Base-by-base conservation (phyloP, 2,329 filamentous ascomycete genomes). In the Aspergillus quadricinctus region DNA sequence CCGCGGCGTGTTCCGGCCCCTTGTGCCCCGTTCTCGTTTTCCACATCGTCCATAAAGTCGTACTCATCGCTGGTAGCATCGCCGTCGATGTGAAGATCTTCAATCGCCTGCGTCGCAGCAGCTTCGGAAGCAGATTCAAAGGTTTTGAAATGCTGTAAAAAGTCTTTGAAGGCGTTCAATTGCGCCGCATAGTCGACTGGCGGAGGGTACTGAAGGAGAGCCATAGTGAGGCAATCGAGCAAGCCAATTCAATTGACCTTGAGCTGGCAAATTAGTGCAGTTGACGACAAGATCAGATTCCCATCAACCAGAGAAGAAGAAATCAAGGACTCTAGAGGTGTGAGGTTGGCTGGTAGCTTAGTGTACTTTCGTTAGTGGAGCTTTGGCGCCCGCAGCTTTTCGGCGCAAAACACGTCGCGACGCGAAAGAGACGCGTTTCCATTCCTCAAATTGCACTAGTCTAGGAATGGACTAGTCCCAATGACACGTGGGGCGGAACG, bases 121-220 rank as follows among this genome's bases (percentile, higher is more conserved):
- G 80, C 76, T 57, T 78, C 83, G 81, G 83, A 74, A 81, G 85
- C 55, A 79, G 88, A 69, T 81, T 87, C 54, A n/a, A 80, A 79
- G 55, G 82, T 83, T 79, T 99, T 97, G 85, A 95, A 99, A 61
- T 86, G 86, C 66, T 83, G 80, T 61, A 99, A 81, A 72, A 99
- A 99, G 69, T 89, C 86, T 76, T 96, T 88, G 74, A 99, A 94
- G 51, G 88, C 71, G 53, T 72, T 75, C 77, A 94, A 86, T 75
- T 99, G 94, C 68, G 87, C 86, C 69, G 87, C 84, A 78, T 99
- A 99, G 74, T 96, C 88, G 67, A 96, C 91, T 52, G 88, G 85
- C 65, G 87, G 82, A 71, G 83, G 87, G 75, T 88, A 88, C 63
- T 88, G 87, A 69, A 92, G 84, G 70, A 97, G 88, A 82, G 92